Evolutionary conservation across 306 rosid species (phyloP), one percentile per base, ranked within the genome.

Genomic region (Vigna nakashimae): DNA sequence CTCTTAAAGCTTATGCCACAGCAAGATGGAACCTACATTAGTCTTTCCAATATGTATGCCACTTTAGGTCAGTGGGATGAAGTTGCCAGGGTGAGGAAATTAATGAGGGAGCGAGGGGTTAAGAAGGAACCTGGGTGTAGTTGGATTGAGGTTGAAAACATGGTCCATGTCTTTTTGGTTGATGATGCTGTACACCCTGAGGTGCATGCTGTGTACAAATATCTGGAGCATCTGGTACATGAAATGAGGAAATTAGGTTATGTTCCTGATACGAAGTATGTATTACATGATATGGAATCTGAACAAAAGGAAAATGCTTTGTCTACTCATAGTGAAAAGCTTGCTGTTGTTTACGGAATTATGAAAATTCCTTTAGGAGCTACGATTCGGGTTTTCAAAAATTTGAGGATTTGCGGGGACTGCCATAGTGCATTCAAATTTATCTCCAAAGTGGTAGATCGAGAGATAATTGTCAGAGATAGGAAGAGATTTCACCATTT

Each of bases 101-200:
- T 84, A 73, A 87, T 87, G 90, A 84, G 86, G 75, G 86, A 84
- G 46, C 71, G 82, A 11, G 88, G 90, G 58, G 79, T 87, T 20
- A 87, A 87, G 78, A 87, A 87, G 70, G 88, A 87, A 77, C 90
- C 90, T 75, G 90, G 80, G 13, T 87, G 90, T 75, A 87, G 90
- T 87, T 87, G 90, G 90, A 71, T 87, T 65, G 88, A 84, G 84
- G 84, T 87, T 22, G 90, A 84, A 70, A 87, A 79, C 72, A 84
- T 76, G 78, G 82, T 82, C 59, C 88, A 87, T 69, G 90, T 87
- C 42, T 87, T 84, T 81, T 79, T 82, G 77, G 86, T 79, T 75
- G 90, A 82, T 87, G 90, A 87, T 68, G 64, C 86, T 42, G 64
- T 66, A 28, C 90, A 87, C 71, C 90, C 88, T 24, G 90, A 87